These are phyloP conservation scores for Lasiosphaeria hispida DNA, from an alignment of 495 filamentous ascomycete species.

Conservation along the genomic window DNA sequence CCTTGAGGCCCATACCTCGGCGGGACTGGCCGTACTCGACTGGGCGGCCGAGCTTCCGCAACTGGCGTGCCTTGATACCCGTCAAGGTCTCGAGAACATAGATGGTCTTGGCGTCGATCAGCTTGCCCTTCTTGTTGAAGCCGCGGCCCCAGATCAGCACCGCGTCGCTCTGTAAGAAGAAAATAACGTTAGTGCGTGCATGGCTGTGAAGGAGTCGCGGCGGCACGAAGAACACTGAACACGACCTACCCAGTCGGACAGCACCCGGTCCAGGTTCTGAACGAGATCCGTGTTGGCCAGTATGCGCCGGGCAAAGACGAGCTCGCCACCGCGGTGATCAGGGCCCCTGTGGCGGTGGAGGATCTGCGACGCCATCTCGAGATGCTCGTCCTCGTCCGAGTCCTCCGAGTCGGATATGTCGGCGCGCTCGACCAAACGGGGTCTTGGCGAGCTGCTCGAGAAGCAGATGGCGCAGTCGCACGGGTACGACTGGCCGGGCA, in stretches of 20 bases:
- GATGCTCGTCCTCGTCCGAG: neutral
- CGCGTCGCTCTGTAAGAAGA: slow-evolving; percentile 5
- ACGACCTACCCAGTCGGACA: slow-evolving; percentile 12
- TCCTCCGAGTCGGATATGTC: too few species aligned
- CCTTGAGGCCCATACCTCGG: neutral
- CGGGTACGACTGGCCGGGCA: neutral
- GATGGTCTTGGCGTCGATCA: neutral
- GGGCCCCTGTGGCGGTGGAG: neutral
- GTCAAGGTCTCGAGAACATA: slow-evolving; percentile 8
- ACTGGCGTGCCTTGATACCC: neutral
- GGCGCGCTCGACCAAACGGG: too few species aligned
- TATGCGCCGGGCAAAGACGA: slow-evolving; percentile 13
- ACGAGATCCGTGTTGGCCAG: neutral
- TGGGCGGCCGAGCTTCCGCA: neutral
- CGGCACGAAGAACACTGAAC: too few species aligned
- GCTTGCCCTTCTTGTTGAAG: neutral
- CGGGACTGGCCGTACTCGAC: neutral
- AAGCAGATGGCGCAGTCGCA: neutral
- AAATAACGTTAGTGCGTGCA: neutral
- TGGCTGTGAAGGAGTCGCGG: too few species aligned
- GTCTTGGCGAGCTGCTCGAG: neutral
- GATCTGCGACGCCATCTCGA: neutral
- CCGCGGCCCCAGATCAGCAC: slow-evolving; percentile 6
- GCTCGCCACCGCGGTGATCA: neutral
- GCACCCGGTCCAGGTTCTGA: neutral